Percentiles rank a stretch among this genome's conserved stretches.
Conservation (phyloP, 2,329 filamentous ascomycete species). For the Calonectria hawksworthii region DNA sequence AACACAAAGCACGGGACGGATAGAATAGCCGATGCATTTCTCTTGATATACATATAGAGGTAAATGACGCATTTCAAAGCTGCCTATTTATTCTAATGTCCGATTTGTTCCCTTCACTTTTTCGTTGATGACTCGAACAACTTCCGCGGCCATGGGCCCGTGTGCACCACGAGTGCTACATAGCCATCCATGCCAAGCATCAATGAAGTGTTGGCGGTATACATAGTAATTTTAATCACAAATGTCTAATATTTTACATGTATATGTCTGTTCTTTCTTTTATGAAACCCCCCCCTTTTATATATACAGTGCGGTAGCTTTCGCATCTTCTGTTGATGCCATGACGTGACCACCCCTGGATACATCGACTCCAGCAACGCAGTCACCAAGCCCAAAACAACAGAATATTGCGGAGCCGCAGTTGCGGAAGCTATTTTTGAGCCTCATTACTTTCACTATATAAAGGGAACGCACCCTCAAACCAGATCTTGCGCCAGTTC, state of each 20-base stretch:
- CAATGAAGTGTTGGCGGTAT: too few species aligned
- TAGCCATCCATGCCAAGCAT: too few species aligned
- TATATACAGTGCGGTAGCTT: not conserved
- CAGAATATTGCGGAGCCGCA: not conserved
- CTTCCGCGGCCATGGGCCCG: not conserved
- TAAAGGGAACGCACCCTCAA: not conserved
- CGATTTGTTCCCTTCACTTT: not conserved
- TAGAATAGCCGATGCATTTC: not conserved
- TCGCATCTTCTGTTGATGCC: not conserved
- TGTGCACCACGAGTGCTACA: not conserved
- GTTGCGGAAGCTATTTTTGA: not conserved
- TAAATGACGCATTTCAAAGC: not conserved
- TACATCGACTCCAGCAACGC: not conserved
- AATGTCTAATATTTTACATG: too few species aligned
- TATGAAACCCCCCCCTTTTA: too few species aligned
- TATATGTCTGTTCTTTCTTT: too few species aligned
- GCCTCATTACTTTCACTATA: not conserved
- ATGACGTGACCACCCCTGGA: not conserved
- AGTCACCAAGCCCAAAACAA: not conserved
- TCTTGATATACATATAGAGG: not conserved
- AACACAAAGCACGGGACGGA: not conserved
- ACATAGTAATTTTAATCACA: too few species aligned
- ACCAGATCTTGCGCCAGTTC: not conserved
- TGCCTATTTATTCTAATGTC: not conserved
- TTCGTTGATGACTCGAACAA: not conserved